Conservation (phyloP, 306 rosid genomes). For the Myrica gale region DNA sequence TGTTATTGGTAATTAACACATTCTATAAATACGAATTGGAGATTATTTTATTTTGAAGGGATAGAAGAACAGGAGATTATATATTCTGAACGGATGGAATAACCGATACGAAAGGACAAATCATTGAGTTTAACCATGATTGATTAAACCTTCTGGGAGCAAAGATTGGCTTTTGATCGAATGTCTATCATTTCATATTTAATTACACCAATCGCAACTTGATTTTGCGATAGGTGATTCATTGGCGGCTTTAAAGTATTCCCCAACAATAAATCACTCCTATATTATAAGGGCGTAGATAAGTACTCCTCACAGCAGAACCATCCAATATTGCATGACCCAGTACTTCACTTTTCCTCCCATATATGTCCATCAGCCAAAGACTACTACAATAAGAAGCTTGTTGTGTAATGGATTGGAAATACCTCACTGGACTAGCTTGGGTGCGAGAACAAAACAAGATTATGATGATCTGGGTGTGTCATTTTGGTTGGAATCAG, state of each 20-base stretch:
- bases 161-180: neutral
- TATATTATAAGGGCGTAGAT: neutral
- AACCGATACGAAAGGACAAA: neutral
- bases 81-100: neutral
- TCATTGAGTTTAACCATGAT: too few relatives aligned
- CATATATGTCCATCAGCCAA: neutral
- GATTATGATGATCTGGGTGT: neutral
- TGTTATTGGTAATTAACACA: too few relatives aligned
- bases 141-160: neutral
- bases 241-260: neutral
- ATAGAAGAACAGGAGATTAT: neutral
- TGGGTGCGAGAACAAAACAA: neutral
- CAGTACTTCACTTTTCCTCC: neutral
- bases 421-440: neutral
- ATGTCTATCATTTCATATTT: neutral
- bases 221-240: neutral
- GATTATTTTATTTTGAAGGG: neutral
- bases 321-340: neutral
- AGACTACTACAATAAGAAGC: neutral
- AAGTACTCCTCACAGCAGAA: neutral
- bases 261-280: neutral
- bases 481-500: constrained; percentile 34
- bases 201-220: neutral
- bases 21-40: neutral
- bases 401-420: neutral